Evolutionary conservation across 306 rosid genomes (phyloP).

Genomic region (Fragaria vesca): DNA sequence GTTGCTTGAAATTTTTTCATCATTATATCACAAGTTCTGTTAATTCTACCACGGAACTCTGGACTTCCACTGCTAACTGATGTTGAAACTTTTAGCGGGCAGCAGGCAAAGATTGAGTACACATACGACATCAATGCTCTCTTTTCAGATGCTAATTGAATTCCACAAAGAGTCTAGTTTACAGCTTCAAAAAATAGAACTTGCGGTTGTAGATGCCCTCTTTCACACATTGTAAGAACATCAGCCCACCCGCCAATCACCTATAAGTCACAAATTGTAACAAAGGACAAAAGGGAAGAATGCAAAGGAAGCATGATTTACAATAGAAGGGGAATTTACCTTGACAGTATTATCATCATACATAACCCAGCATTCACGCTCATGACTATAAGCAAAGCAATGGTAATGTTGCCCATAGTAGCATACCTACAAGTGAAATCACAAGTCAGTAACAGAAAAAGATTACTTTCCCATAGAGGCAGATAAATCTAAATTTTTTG

Average conservation of each 20-base stretch:
- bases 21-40: slow-evolving; percentile 44
- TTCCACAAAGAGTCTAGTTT: slow-evolving; percentile 57
- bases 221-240: slow-evolving; percentile 79
- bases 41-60: slow-evolving; percentile 41
- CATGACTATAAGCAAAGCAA: slow-evolving; percentile 92
- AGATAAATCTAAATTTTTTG: neutral
- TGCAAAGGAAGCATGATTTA: slow-evolving; percentile 13
- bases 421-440: slow-evolving; percentile 64
- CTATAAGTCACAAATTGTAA: slow-evolving; percentile 36
- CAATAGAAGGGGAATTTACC: slow-evolving; percentile 46
- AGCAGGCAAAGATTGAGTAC: slow-evolving; percentile 25
- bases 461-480: neutral
- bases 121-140: slow-evolving; percentile 38
- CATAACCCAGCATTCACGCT: slow-evolving; percentile 76
- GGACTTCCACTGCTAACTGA: slow-evolving; percentile 33
- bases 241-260: slow-evolving; percentile 90
- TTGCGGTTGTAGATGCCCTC: slow-evolving; percentile 95
- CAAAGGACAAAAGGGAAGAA: slow-evolving; percentile 7
- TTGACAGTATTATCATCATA: slow-evolving; percentile 92
- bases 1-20: slow-evolving; percentile 37
- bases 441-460: slow-evolving; percentile 18
- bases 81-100: slow-evolving; percentile 31
- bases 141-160: slow-evolving; percentile 29
- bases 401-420: slow-evolving; percentile 98
- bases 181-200: slow-evolving; percentile 96